Conservation (phyloP, 2,329 filamentous ascomycete genomes). For the Aureobasidium sp. region DNA sequence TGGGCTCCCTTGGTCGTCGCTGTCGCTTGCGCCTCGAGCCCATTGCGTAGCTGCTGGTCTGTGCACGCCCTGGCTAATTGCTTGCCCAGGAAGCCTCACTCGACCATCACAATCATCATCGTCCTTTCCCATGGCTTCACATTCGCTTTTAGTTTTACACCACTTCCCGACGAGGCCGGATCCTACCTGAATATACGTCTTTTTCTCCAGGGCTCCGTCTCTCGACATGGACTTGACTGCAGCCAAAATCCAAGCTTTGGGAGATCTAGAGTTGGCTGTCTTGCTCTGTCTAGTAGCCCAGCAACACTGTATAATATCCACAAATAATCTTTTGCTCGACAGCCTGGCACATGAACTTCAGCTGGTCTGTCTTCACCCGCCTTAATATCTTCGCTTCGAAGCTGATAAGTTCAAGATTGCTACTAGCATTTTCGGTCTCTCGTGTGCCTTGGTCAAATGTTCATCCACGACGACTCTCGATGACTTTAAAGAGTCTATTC, state of each 20-base stretch:
- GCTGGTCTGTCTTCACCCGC: slow-evolving; percentile 45
- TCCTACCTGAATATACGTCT: background rate
- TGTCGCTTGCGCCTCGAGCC: background rate
- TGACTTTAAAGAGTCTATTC: slow-evolving; percentile 67
- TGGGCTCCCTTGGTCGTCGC: background rate
- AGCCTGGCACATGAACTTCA: slow-evolving; percentile 67
- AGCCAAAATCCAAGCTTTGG: slow-evolving; percentile 66
- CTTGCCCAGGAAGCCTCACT: background rate
- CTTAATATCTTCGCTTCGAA: background rate
- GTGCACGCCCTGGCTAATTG: background rate
- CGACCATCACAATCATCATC: background rate
- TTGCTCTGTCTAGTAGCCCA: slow-evolving; percentile 72
- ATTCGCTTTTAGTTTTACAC: background rate
- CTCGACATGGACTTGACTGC: slow-evolving; percentile 25
- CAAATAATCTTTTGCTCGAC: slow-evolving; percentile 54
- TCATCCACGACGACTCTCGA: slow-evolving; percentile 67
- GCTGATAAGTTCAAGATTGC: slow-evolving; percentile 16
- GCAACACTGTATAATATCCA: slow-evolving; percentile 85
- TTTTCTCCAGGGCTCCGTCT: too few species aligned
- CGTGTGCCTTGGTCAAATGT: slow-evolving; percentile 65
- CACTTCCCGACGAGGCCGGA: background rate
- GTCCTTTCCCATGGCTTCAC: background rate
- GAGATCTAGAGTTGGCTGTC: slow-evolving; percentile 80
- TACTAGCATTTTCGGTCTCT: slow-evolving; percentile 60
- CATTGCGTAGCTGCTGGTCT: slow-evolving; percentile 8